These are phyloP conservation scores for Penicillium italicum DNA, from an alignment of 2,329 filamentous ascomycete species.

Conservation along the genomic window DNA sequence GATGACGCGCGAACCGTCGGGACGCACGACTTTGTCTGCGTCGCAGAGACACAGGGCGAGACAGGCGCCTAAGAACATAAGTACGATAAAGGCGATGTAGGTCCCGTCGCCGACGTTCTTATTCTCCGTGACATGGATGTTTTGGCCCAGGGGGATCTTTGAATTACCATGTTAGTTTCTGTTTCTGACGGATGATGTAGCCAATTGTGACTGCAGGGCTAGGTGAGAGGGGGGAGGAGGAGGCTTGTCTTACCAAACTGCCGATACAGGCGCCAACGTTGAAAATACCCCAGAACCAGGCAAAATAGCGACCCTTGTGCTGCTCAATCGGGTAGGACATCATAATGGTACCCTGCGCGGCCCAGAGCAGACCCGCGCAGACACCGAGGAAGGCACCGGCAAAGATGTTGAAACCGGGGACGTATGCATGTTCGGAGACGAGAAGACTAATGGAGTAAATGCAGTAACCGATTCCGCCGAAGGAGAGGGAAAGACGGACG, in stretches of 20 bases:
- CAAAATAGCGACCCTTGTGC: conserved; percentile 80
- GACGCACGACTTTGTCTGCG: conserved; percentile 65
- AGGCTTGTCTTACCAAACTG: conserved; percentile 51
- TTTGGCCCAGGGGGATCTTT: conserved; percentile 43
- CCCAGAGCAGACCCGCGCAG: conserved; percentile 49
- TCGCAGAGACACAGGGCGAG: conserved; percentile 68
- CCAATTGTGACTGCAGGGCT: background rate
- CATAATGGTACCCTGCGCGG: conserved; percentile 49
- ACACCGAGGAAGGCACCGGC: conserved; percentile 47
- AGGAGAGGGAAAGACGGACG: conserved; percentile 38
- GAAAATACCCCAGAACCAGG: conserved; percentile 91
- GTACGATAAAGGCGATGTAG: conserved; percentile 77
- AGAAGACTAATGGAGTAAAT: conserved; percentile 39
- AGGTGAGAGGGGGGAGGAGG: background rate
- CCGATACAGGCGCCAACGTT: conserved; percentile 85
- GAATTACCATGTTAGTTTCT: background rate
- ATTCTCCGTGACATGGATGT: conserved; percentile 37
- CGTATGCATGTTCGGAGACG: conserved; percentile 45
- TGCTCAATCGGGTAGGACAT: conserved; percentile 80
- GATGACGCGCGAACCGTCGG: conserved; percentile 73
- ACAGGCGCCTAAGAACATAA: conserved; percentile 69
- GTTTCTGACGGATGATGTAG: background rate
- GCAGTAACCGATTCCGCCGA: conserved; percentile 45
- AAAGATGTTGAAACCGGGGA: conserved; percentile 47
- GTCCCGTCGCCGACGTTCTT: conserved; percentile 61